Base-by-base conservation (phyloP, 2,329 filamentous ascomycete genomes). In the Aspergillus quadricinctus region DNA sequence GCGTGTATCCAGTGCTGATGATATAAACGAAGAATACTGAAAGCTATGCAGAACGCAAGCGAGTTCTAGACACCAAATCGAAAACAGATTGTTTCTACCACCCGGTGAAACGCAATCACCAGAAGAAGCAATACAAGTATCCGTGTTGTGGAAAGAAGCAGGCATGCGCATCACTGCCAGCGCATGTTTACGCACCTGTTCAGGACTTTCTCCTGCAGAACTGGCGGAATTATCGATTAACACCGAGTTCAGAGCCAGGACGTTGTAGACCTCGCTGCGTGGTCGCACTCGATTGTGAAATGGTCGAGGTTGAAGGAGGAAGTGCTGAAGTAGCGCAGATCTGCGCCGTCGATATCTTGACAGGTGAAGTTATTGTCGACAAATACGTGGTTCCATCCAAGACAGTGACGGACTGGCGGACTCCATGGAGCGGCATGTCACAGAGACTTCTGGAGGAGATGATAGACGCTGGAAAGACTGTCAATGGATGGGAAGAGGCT, bases 261-360 rank as follows among this genome's bases (percentile, higher is more conserved):
- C 4, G 7, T 23, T 6, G 9, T 46, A 1, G 0, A 14, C 43
- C 21, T 11, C 43, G 21, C 10, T 31, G 48, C 19, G 77, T 73
- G 3, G 70, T 81, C 2, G 74, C 70, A 0, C 61, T 81, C 7
- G 79, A 81, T 59, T 81, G 79, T 57, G 79, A 81, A 62, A 81
- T 81, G 78, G 77, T 77, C 4, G 67, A 64, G 14, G 64, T 77
- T 1, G 53, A 41, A 2, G 61, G 69, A 9, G 67, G 69, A 3
- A 48, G 41, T 10, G 25, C 59, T 41, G 72, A 72, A 57, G 58
- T 74, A 3, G 74, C 75, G n/a, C 71, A 69, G 10, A 52, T 80
- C 9, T 72, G 67, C 28, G 75, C 67, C 7, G 66, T 78, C 37
- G 80, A 82, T 63, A 77, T 77, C 50, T 53, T 81, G 28, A 79